Evolutionary conservation across 1,284 basidiomycete genomes (phyloP), one percentile per base, ranked within the genome.

Genomic region (Xerocomus amazonicus): DNA sequence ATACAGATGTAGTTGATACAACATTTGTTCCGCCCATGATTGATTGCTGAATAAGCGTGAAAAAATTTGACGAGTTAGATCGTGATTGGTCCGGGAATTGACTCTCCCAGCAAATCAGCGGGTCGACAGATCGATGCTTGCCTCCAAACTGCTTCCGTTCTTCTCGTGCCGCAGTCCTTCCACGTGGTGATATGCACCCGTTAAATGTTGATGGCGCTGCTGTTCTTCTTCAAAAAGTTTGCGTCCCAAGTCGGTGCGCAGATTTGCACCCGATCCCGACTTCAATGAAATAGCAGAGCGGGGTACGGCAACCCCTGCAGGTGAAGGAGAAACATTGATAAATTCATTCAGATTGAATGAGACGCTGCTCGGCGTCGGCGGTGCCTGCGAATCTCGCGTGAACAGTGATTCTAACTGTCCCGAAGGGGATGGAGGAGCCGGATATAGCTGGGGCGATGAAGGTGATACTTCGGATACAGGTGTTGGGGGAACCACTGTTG

Each of bases 191-290:
- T 53, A 50, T 6, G 58, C 19, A 23, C 45, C n/a, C 16, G 52
- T 16, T n/a, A 51, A 26, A 43, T 65, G 56, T 1, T 65, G 64
- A 28, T 69, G 66, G 43, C 64, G 67, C 13, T 66, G 65, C 53
- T 82, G 80, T 60, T 87, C 83, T 57, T 83, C 84, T 57, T 87
- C 84, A 58, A 88, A 87, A 51, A 88, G 67, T 61, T 80, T 82
- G 50, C 86, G 66, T 31, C 84, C 84, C 33, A 84, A 72, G 57
- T 83, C 83, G 6, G 80, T 76, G 48, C 80, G 72, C 39, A 81
- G 68, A 51, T 66, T 69, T 16, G 63, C 63, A 13, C 78, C 76
- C 29, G 75, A 57, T 48, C 73, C 75, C 16, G 71, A 65, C 58
- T 76, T 76, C 26, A 65, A 44, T 23, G 63, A 65, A 14, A 69